Evolutionary conservation across 257 asterid genomes (phyloP), one percentile per base, ranked within the genome.

Genomic region (Oldenlandia corymbosa): DNA sequence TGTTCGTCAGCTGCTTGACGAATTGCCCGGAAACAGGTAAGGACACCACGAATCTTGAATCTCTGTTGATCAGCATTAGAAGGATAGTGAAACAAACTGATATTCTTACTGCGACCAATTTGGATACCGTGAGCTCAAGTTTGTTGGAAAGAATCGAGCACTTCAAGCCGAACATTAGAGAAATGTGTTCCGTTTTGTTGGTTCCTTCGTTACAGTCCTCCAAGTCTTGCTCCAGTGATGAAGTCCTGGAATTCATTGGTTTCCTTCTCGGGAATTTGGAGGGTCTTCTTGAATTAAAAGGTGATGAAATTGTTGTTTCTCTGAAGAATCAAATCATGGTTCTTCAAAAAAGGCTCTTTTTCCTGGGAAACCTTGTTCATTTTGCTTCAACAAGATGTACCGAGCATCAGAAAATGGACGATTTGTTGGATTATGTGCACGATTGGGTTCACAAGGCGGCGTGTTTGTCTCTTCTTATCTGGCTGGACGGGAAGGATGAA

Each of bases 401-500:
- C 28, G 59, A 53, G 41, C 41, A 18, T 57, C 47, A 57, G 62
- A 21, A 57, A 8, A 18, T 57, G 27, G 46, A 36, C 3, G 49
- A 10, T 37, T 58, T 58, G 48, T 34, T 36, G 31, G 30, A 10
- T 58, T 34, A 58, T 9, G 48, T 58, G 28, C 10, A 21, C 5
- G 55, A 10, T 42, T 51, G 59, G 63, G 54, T 42, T 21, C 20
- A 32, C 21, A 66, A 31, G 20, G 62, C 70, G 18, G 42, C 49
- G 8, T 24, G 39, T 24, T 9, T 65, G 42, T 30, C 57, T 26
- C 45, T 36, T 47, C 20, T 58, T 4, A 14, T 34, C 24, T 51
- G 43, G 69, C 14, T 37, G 31, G 51, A 51, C 3, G 48, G 45
- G 17, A 41, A 28, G 34, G 59, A 63, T 45, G 68, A 49, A 63